These are phyloP conservation scores for Lentinula sp. DNA, from an alignment of 768 basidiomycete species.

Conservation along the genomic window DNA sequence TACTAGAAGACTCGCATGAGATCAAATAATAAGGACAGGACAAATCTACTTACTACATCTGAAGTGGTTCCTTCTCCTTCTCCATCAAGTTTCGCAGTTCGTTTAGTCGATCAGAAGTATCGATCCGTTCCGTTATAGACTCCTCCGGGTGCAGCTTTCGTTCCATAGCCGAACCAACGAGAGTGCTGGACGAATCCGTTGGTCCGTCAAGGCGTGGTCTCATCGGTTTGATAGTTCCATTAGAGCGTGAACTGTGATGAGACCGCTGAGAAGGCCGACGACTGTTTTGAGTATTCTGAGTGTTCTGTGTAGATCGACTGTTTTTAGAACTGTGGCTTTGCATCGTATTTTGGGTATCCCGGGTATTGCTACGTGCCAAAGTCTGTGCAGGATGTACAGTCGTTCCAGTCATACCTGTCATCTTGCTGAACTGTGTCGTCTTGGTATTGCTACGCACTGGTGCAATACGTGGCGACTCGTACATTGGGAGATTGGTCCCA, in stretches of 20 bases:
- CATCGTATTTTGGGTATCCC: conserved; percentile 9
- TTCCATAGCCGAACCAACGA: conserved; percentile 68
- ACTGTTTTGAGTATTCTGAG: conserved; percentile 9
- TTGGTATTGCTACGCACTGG: conserved; percentile 32
- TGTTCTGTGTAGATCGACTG: conserved; percentile 9
- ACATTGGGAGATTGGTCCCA: conserved; percentile 16
- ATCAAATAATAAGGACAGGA: not conserved
- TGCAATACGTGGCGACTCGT: conserved; percentile 28
- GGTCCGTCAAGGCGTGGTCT: conserved; percentile 37
- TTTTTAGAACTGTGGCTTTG: conserved; percentile 12
- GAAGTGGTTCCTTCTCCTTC: conserved; percentile 48
- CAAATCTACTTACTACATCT: conserved; percentile 61
- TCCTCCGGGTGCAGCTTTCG: conserved; percentile 66
- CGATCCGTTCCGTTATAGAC: conserved; percentile 42
- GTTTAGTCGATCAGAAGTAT: conserved; percentile 55
- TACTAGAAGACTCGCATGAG: conserved; percentile 29
- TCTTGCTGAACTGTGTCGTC: conserved; percentile 31
- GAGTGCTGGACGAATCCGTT: conserved; percentile 65
- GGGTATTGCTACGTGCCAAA: conserved; percentile 1
- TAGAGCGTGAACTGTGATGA: conserved; percentile 10
- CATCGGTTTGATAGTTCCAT: conserved; percentile 7
- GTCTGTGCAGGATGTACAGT: conserved; percentile 8
- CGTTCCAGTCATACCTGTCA: conserved; percentile 15
- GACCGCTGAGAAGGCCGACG: conserved; percentile 8
- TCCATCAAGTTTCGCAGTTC: conserved; percentile 61